Percentiles rank a stretch among this genome's conserved stretches.
Conservation (phyloP, 176 grass and related monocot species). For the Tillandsia leiboldiana region DNA sequence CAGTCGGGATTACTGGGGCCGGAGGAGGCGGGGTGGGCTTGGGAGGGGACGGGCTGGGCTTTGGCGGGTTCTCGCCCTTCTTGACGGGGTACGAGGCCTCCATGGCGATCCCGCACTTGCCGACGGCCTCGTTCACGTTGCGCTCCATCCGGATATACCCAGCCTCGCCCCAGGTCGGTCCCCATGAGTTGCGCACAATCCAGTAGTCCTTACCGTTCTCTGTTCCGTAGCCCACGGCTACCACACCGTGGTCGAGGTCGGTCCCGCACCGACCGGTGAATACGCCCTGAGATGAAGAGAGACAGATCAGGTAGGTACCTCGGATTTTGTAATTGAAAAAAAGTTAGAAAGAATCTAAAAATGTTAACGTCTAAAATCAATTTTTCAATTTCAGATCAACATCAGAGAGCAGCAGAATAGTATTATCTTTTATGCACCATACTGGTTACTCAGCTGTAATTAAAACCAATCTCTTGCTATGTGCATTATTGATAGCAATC, state of each 20-base stretch:
- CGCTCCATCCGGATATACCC: constrained; percentile 84
- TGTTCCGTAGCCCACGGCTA: constrained; percentile 65
- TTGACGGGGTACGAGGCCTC: constrained; percentile 80
- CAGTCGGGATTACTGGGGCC: constrained; percentile 24
- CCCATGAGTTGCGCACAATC: constrained; percentile 96
- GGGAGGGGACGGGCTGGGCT: constrained; percentile 21
- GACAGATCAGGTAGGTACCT: too few species aligned
- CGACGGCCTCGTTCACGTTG: constrained; percentile 30
- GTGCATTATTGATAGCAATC: too few species aligned
- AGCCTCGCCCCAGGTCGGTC: constrained; percentile 58
- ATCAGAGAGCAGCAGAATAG: neutral
- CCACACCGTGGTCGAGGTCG: constrained; percentile 62
- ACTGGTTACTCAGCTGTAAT: too few species aligned
- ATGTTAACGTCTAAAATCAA: constrained; percentile 1
- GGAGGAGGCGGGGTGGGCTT: constrained; percentile 49
- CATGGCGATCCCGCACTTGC: constrained; percentile 87
- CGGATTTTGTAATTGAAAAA: neutral
- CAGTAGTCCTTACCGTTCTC: constrained; percentile 80
- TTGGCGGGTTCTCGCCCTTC: constrained; percentile 42
- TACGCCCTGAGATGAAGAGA: constrained; percentile 40
- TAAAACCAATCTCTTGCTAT: too few species aligned
- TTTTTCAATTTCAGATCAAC: neutral
- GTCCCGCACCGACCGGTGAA: constrained; percentile 69
- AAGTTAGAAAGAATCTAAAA: constrained; percentile 4
- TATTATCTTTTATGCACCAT: too few species aligned